A percentile compares a stretch with the other conserved stretches of the same genome.
Conservation (phyloP, 75 land plant genomes). For the Azolla pinnata region DNA sequence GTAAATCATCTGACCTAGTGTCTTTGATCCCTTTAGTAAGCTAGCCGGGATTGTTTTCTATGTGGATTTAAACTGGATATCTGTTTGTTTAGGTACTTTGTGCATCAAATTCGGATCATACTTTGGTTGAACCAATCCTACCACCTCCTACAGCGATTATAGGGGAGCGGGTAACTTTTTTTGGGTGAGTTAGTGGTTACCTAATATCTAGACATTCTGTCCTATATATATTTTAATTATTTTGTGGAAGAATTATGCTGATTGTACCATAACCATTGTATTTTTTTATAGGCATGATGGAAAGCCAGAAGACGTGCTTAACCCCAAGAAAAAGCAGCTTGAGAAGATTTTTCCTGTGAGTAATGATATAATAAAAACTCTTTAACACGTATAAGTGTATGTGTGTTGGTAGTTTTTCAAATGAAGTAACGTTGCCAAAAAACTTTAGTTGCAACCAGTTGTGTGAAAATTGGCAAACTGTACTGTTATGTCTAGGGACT, state of each 20-base stretch:
- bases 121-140: conserved; percentile 66
- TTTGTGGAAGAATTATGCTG: no score
- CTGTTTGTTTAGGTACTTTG: conserved; percentile 53
- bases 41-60: not conserved
- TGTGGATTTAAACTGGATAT: no score
- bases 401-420: not conserved
- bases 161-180: conserved; percentile 73
- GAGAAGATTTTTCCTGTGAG: conserved; percentile 85
- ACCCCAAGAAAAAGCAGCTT: conserved; percentile 95
- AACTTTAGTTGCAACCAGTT: not conserved
- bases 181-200: conserved; percentile 44
- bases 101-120: conserved; percentile 89
- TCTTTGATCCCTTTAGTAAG: not conserved
- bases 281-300: conserved; percentile 55
- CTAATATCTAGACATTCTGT: not conserved
- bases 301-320: conserved; percentile 84
- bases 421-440: not conserved
- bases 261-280: conserved; percentile 2
- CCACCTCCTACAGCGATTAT: conserved; percentile 67
- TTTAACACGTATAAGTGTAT: not conserved
- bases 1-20: conserved; percentile 23
- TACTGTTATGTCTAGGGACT: no score
- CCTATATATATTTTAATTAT: no score
- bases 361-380: not conserved
- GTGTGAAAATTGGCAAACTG: not conserved